Evolutionary conservation across 2,329 filamentous ascomycete genomes (phyloP).

Genomic region (Diaporthe caulivora): DNA sequence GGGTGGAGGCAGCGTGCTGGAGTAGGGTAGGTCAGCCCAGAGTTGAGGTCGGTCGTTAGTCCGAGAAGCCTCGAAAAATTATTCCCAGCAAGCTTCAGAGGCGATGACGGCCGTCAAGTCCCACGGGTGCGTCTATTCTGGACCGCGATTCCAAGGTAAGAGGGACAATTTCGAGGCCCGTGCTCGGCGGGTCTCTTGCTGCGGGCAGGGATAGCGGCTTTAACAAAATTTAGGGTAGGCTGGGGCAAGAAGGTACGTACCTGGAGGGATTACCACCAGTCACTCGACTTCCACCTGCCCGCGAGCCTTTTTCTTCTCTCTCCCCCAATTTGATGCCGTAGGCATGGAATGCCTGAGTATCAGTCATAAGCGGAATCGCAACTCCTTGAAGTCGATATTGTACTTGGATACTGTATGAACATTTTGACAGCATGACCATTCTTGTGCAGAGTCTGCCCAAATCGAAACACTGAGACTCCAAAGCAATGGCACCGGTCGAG

Average conservation of each 20-base stretch:
- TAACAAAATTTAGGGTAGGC: constrained; percentile 12
- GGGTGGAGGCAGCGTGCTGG: constrained; percentile 21
- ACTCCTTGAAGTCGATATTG: background rate
- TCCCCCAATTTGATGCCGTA: background rate
- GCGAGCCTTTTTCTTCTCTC: background rate
- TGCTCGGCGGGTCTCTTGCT: constrained; percentile 28
- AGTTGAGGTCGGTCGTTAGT: constrained; percentile 29
- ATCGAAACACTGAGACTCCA: background rate
- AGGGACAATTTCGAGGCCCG: constrained; percentile 27
- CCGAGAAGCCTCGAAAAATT: constrained; percentile 38
- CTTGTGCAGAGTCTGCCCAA: background rate
- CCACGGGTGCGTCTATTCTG: background rate
- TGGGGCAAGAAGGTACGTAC: constrained; percentile 4
- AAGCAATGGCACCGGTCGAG: constrained; percentile 37
- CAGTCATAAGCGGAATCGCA: background rate
- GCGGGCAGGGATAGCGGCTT: constrained; percentile 1
- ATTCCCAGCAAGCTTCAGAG: constrained; percentile 37
- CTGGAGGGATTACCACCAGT: background rate
- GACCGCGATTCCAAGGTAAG: background rate
- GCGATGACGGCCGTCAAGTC: constrained; percentile 38
- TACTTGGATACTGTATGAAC: background rate
- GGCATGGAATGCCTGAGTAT: constrained; percentile 1
- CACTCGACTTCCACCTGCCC: background rate
- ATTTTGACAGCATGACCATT: constrained; percentile 10
- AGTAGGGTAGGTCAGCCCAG: constrained; percentile 15